Evolutionary conservation across 441 rosid genomes (phyloP).

Genomic region (Metrosideros polymorpha): DNA sequence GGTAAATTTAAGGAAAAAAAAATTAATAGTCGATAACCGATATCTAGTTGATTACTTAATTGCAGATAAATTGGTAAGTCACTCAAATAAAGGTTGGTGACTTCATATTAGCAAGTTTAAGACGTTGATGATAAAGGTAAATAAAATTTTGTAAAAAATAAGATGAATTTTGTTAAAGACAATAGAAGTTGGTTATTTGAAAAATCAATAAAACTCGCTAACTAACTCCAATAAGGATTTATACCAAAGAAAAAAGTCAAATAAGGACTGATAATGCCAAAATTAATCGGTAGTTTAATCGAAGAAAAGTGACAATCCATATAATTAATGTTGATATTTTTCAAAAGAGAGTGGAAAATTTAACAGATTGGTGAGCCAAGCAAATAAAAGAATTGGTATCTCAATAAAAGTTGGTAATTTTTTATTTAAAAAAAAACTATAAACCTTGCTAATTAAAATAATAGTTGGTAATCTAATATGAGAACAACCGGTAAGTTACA

Average conservation of each 20-base stretch:
- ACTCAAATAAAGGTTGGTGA: not conserved
- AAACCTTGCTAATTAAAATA: not conserved
- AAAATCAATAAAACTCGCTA: not conserved
- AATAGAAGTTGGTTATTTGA: not conserved
- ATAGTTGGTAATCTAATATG: not conserved
- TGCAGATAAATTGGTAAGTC: not conserved
- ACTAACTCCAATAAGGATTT: not conserved
- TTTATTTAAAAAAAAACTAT: not conserved
- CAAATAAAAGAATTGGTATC: not conserved
- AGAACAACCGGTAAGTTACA: not conserved
- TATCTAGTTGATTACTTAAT: not conserved
- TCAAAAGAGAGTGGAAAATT: not conserved
- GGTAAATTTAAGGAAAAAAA: not conserved
- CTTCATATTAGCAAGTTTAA: not conserved
- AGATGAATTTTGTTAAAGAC: not conserved
- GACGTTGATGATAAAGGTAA: not conserved
- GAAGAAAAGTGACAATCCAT: not conserved
- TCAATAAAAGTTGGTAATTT: not conserved
- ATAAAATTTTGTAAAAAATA: not conserved
- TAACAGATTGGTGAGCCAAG: not conserved
- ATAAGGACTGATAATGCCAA: not conserved
- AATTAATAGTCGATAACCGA: not conserved
- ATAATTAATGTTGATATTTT: not conserved
- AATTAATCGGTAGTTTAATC: not conserved
- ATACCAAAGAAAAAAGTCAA: too few relatives aligned